A percentile compares a stretch with the other conserved stretches of the same genome.
phyloP scores from a whole-genome alignment of 495 filamentous ascomycete species.

The Chaetomium fimeti region DNA sequence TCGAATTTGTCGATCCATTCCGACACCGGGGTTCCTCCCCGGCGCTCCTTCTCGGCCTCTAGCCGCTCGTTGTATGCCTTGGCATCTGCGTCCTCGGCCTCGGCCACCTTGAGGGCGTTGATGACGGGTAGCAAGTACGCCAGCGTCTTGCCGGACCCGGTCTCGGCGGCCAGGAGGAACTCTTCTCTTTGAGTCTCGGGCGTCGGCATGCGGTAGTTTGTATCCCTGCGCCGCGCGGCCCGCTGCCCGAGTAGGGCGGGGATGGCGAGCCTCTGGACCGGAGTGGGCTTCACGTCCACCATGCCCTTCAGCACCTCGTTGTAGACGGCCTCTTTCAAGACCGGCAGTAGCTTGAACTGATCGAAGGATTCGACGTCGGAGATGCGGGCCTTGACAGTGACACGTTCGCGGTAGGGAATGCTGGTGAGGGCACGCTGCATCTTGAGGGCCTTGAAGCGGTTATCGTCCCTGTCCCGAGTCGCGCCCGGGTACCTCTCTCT shows the following conservation, averaged over 20 bases:
- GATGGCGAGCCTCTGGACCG: conserved; percentile 84
- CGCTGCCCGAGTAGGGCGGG: conserved; percentile 62
- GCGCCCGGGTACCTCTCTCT: conserved; percentile 29
- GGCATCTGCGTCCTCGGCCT: conserved; percentile 59
- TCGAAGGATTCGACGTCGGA: conserved; percentile 71
- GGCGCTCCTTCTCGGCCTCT: conserved; percentile 46
- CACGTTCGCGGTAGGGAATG: conserved; percentile 69
- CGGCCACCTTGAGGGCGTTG: conserved; percentile 77
- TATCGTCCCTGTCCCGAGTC: conserved; percentile 38
- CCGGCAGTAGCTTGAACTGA: conserved; percentile 69
- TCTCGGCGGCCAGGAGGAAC: conserved; percentile 91
- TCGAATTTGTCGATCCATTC: conserved; percentile 51
- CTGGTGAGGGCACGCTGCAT: conserved; percentile 81
- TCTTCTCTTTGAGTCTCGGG: conserved; percentile 54
- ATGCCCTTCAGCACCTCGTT: conserved; percentile 70
- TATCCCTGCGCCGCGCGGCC: conserved; percentile 13
- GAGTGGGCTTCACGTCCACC: conserved; percentile 71
- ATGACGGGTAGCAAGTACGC: conserved; percentile 82
- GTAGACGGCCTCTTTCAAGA: conserved; percentile 68
- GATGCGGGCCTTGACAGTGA: conserved; percentile 66
- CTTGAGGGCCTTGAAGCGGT: conserved; percentile 75
- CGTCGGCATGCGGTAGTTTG: not conserved
- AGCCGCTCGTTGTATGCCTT: conserved; percentile 52
- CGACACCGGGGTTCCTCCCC: conserved; percentile 51
- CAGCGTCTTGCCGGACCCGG: conserved; percentile 93